Conservation (phyloP, 176 grass and related monocot genomes). For the Oryza longistaminata region DNA sequence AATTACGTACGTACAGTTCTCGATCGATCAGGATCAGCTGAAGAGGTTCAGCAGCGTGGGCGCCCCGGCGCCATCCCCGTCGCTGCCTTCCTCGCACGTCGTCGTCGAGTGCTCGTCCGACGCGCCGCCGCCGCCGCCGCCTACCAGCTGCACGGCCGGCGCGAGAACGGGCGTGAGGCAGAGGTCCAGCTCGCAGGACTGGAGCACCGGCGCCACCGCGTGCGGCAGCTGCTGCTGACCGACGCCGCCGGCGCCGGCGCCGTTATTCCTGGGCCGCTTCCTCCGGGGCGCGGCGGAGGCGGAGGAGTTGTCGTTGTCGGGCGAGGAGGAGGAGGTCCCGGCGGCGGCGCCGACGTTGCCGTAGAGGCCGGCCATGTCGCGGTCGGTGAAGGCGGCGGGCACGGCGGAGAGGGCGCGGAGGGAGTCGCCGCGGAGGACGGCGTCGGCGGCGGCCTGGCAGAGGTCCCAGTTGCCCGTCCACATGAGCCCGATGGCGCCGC, state of each 20-base stretch:
- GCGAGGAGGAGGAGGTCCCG: conserved; percentile 23
- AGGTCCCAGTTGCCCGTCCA: conserved; percentile 83
- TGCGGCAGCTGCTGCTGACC: background rate
- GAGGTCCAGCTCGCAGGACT: conserved; percentile 61
- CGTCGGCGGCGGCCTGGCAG: conserved; percentile 71
- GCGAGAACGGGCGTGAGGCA: conserved; percentile 55
- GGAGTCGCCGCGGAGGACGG: conserved; percentile 62
- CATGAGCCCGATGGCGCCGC: conserved; percentile 72
- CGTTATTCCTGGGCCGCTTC: conserved; percentile 31
- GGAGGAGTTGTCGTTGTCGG: conserved; percentile 23
- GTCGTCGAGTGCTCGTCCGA: conserved; percentile 70
- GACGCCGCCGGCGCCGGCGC: no score
- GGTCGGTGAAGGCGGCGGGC: conserved; percentile 42
- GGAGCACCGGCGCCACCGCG: background rate
- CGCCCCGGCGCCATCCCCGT: conserved; percentile 18
- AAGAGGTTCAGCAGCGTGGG: conserved; percentile 60
- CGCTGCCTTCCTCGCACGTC: conserved; percentile 42
- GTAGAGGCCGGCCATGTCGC: conserved; percentile 53
- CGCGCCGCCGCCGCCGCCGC: conserved; percentile 18
- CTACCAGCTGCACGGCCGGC: background rate
- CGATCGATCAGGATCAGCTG: conserved; percentile 41
- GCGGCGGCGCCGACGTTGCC: conserved; percentile 34
- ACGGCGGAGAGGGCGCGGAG: conserved; percentile 47
- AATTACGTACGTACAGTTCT: background rate
- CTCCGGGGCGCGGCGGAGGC: conserved; percentile 22